Base-by-base conservation (phyloP, 495 filamentous ascomycete species). In the Poronia punctata region DNA sequence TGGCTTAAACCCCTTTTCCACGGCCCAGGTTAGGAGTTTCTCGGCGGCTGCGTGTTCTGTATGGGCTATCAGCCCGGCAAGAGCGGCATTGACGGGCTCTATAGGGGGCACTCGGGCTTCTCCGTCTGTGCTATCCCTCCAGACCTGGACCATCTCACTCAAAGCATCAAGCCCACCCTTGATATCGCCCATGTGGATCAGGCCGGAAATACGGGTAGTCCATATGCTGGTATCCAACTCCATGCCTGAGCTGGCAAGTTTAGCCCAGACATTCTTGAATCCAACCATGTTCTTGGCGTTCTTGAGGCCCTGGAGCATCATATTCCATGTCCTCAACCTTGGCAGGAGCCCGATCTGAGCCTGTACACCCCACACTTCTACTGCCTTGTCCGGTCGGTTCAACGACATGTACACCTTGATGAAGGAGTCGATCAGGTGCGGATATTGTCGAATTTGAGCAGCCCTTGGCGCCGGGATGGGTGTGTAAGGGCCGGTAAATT, bases 281-380 rank as follows among this genome's bases (percentile, higher is more conserved):
- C 67, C 72, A 7, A 63, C 46, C 11, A 58, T 11, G 45, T 82
- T 75, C 16, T 56, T 42, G 10, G 68, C 59, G 14, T 54, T 60
- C 44, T 56, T 57, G 45, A 72, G 79, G 12, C 81, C 83, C 18
- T 64, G 48, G 17, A 86, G 65, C 77, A 86, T 83, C 19, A 68
- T 59, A 25, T 70, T 75, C 75, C 76, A 86, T 0, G 80, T 79
- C 37, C 55, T 65, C 10, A 75, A 45, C 9, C 60, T 71, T 14
- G 82, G 79, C 21, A 57, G 52, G 21, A 75, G 48, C 0, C 72
- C 73, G 38, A 57, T 36, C 8, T 53, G 38, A 23, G 75, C 58
- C 69, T 84, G 75, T 38, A 66, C 47, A 41, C 79, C 76, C 75
- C 79, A 82, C 4, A 78, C 74, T 2, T 72, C 59, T 18, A 79